These are phyloP conservation scores for Metarhizium anisopliae DNA, from an alignment of 2,329 filamentous ascomycete genomes.

Conservation along the genomic window DNA sequence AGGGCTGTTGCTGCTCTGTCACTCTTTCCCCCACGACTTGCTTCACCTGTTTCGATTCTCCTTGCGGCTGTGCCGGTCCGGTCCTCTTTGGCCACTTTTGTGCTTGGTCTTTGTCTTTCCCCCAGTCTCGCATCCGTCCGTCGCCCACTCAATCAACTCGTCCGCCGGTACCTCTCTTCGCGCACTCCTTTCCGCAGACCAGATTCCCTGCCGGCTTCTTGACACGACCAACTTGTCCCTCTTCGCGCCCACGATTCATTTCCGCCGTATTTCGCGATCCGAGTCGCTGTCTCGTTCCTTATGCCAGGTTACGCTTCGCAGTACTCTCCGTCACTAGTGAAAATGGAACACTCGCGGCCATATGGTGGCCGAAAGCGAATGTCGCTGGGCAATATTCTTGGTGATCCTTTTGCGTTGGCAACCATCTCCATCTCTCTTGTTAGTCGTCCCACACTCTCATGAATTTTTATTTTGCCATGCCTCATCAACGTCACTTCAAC, in stretches of 20 bases:
- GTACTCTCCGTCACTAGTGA: conserved; percentile 64
- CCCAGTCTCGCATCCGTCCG: not conserved
- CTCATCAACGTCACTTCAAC: not conserved
- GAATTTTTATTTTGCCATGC: not conserved
- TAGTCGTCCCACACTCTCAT: conserved; percentile 30
- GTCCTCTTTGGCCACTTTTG: conserved; percentile 2
- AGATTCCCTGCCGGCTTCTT: not conserved
- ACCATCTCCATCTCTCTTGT: conserved; percentile 88
- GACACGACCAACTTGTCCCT: not conserved
- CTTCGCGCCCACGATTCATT: not conserved
- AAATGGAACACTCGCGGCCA: conserved; percentile 66
- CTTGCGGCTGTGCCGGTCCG: conserved; percentile 12
- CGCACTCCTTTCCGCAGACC: not conserved
- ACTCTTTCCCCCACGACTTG: conserved; percentile 3
- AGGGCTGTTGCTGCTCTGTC: conserved; percentile 5
- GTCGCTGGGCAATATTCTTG: conserved; percentile 73
- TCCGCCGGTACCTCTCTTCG: conserved; percentile 1
- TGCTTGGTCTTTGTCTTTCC: not conserved
- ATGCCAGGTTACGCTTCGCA: conserved; percentile 71
- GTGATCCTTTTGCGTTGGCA: conserved; percentile 91
- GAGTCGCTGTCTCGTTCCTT: conserved; percentile 24
- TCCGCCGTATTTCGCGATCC: not conserved
- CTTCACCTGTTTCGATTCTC: conserved; percentile 2
- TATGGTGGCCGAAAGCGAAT: conserved; percentile 52
- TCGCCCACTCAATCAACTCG: not conserved